Base-by-base conservation (phyloP, 352 stramenopile species). In the Pythium scleroteichum region DNA sequence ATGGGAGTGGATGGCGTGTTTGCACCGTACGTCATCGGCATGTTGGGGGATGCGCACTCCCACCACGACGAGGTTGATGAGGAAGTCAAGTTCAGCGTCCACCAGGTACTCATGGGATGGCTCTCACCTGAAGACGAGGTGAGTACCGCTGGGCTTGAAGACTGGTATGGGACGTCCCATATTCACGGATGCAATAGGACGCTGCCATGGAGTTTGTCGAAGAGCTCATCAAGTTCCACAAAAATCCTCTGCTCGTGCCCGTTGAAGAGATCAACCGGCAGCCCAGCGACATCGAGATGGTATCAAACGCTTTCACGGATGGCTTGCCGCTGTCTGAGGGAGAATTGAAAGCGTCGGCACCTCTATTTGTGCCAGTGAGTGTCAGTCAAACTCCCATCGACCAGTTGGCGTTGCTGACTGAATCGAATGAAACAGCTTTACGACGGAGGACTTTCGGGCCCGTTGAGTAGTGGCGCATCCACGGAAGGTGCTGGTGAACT, bases 41-140 rank as follows among this genome's bases (percentile, higher is more conserved):
- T 95, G 82, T 56, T 93, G 41, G 54, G 68, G 45, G 62, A 69
- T 20, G 57, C 39, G 63, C n/a, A 65, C 39, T 24, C 57, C 27
- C 26, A 46, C 26, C 26, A 72, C 27, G 64, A 57, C 49, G 68
- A 71, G 46, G 41, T 46, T 40, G 76, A 86, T 61, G 58, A 78
- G 10, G 79, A 87, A 41, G 73, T 82, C 55, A 83, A 78, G 59
- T 81, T 82, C 69, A 88, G 84, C 59, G 82, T 92, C 35, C 78
- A 92, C 64, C 74, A 92, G 53, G 78, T 94, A 64, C 75, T 94
- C 63, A 92, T 92, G 82, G 85, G 83, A 56, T 94, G 82, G 82
- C 61, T 94, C 9, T 75, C 80, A 12, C 78, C 78, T 8, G 83
- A 92, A 56, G 79, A 92, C 68, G 83, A 90, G 69, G 79, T 88